phyloP scores from a whole-genome alignment of 2,329 filamentous ascomycete species.

The Aureobasidium sp. region DNA sequence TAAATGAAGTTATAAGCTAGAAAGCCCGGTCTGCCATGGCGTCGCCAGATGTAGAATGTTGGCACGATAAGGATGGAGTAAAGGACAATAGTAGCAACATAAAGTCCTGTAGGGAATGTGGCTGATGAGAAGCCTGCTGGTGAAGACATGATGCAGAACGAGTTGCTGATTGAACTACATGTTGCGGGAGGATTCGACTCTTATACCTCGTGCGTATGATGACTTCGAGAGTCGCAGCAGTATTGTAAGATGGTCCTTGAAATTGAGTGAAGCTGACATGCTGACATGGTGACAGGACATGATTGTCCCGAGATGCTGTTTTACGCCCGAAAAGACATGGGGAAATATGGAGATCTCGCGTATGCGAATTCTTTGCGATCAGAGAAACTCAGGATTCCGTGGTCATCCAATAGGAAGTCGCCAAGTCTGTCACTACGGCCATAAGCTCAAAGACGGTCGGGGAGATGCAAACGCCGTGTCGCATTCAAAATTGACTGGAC shows the following conservation, averaged over 20 bases:
- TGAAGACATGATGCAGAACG: neutral
- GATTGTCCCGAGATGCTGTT: neutral
- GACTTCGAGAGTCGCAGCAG: neutral
- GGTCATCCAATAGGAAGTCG: neutral
- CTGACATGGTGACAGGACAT: neutral
- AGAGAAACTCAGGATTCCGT: too few species aligned
- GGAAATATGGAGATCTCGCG: neutral
- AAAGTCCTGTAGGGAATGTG: neutral
- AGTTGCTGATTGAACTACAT: neutral
- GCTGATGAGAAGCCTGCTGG: neutral
- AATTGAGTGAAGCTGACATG: neutral
- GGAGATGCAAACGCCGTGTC: neutral
- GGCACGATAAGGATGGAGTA: neutral
- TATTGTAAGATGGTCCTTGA: neutral
- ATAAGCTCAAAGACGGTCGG: neutral
- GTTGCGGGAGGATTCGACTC: neutral
- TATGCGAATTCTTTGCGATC: neutral
- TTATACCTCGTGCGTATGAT: neutral
- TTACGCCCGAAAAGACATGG: neutral
- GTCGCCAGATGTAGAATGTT: neutral
- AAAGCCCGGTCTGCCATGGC: neutral
- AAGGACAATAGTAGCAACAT: neutral
- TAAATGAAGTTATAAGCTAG: neutral
- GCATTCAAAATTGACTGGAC: neutral
- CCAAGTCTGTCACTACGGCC: neutral